Base-by-base conservation (phyloP, 1,284 basidiomycete genomes). In the Fomitopsis schrenkii region DNA sequence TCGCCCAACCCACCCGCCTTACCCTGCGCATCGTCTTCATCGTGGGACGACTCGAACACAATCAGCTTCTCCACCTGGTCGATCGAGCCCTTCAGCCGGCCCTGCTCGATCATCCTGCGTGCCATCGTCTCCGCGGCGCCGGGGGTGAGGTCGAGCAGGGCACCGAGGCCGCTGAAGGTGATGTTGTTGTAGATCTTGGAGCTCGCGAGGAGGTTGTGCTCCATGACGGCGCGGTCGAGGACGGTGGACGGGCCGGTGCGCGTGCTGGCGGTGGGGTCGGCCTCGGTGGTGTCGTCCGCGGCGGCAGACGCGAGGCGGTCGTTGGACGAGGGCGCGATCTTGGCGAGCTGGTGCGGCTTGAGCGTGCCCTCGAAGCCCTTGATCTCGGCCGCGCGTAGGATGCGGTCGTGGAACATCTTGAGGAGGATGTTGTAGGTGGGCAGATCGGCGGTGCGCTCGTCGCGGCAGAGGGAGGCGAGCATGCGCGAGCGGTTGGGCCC, bases 381-480 rank as follows among this genome's bases (percentile, higher is more conserved):
- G 62, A 99, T 86, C 77, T 98, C 96, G 57, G 85, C 82, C 0
- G 94, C 83, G 52, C 94, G 90, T 48, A 99, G 86, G 70, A 99
- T 97, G 66, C 95, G 95, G 71, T 98, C 96, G 66, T 97, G 87
- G 76, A 98, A 95, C 92, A 98, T 98, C 71, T 98, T 98, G 58
- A 90, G 89, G 30, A 99, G 86, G 74, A 99, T 95, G 69, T 91
- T 93, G 74, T 90, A 90, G 30, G 94, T 90, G 14, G 90, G 85
- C 14, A 95, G 84, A 22, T 91, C 85, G 14, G 81, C 70, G 0
- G 94, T 89, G 40, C 97, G 89, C 71, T 98, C 96, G 74, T 99
- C 97, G 54, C 97, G 86, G 73, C 94, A 96, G 58, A 99, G 83
- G 28, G 94, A 90, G 6, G 95, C 93, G 56, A 99, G 85, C 7